Conservation (phyloP, 1,284 basidiomycete genomes). For the Naganishia sp. region DNA sequence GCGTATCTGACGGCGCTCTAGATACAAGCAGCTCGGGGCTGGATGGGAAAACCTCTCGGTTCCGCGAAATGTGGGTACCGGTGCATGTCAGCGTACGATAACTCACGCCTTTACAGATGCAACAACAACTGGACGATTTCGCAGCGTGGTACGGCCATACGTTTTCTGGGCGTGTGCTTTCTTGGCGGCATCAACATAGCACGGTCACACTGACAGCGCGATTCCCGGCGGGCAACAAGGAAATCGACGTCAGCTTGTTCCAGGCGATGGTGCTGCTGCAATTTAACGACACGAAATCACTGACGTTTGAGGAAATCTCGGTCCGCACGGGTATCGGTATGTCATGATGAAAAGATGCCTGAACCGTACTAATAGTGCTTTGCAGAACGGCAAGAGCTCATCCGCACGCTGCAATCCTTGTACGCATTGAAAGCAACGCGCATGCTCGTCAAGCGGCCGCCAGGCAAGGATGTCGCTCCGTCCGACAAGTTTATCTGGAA, state of each 20-base stretch:
- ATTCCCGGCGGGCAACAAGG: slow-evolving; percentile 73
- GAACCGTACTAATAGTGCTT: not conserved
- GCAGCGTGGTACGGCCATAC: slow-evolving; percentile 62
- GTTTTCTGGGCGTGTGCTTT: slow-evolving; percentile 60
- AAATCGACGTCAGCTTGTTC: slow-evolving; percentile 85
- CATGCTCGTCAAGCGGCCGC: slow-evolving; percentile 78
- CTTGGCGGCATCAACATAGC: slow-evolving; percentile 80
- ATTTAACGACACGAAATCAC: slow-evolving; percentile 69
- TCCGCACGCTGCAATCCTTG: slow-evolving; percentile 84
- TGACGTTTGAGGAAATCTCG: slow-evolving; percentile 70
- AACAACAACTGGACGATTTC: slow-evolving; percentile 66
- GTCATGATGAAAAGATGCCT: slow-evolving; percentile 41
- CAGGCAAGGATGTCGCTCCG: slow-evolving; percentile 75
- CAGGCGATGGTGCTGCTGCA: slow-evolving; percentile 84
- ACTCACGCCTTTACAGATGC: slow-evolving; percentile 61
- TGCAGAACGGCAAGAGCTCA: slow-evolving; percentile 71
- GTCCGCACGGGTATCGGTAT: slow-evolving; percentile 73
- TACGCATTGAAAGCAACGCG: slow-evolving; percentile 71
- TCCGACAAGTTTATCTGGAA: slow-evolving; percentile 81
- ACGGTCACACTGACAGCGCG: slow-evolving; percentile 70
- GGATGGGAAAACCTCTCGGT: slow-evolving; percentile 37
- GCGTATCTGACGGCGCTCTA: not conserved
- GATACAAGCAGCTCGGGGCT: slow-evolving; percentile 35
- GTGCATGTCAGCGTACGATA: not conserved
- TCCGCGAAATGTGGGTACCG: slow-evolving; percentile 21